These are phyloP conservation scores for Salix arbutifolia DNA, from an alignment of 345 rosid genomes.

Conservation along the genomic window DNA sequence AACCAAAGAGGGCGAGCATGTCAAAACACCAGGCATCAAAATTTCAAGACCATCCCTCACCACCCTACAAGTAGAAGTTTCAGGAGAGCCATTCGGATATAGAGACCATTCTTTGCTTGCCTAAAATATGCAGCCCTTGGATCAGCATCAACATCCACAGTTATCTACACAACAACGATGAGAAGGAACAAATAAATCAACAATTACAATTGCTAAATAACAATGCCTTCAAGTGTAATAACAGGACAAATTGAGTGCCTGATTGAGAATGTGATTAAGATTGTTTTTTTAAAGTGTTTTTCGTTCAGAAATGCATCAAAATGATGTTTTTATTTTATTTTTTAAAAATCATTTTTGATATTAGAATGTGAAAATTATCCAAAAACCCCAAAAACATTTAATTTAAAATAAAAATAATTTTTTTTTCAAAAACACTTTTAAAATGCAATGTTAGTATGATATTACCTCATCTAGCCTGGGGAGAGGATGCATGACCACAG, in stretches of 20 bases:
- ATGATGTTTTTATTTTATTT: too few species aligned
- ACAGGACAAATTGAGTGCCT: not conserved
- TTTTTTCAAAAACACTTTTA: too few species aligned
- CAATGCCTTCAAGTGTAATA: not conserved
- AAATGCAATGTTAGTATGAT: too few species aligned
- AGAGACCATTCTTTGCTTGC: conserved; percentile 97
- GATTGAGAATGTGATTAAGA: too few species aligned
- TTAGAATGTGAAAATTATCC: too few species aligned
- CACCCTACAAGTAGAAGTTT: conserved; percentile 56
- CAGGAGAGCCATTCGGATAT: conserved; percentile 90
- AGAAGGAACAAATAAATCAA: not conserved
- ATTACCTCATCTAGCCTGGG: conserved; percentile 88
- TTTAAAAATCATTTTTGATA: too few species aligned
- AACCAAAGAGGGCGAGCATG: not conserved
- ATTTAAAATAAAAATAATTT: too few species aligned
- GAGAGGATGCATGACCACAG: conserved; percentile 92
- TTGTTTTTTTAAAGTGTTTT: too few species aligned
- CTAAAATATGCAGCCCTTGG: conserved; percentile 96
- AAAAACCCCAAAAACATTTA: too few species aligned
- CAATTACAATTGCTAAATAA: not conserved
- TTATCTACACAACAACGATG: conserved; percentile 39
- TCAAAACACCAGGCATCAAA: not conserved
- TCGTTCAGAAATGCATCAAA: too few species aligned
- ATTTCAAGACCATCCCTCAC: conserved; percentile 20
- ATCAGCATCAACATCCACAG: conserved; percentile 73